phyloP scores from a whole-genome alignment of 2,329 filamentous ascomycete species.

The Thielaviopsis punctulata region DNA sequence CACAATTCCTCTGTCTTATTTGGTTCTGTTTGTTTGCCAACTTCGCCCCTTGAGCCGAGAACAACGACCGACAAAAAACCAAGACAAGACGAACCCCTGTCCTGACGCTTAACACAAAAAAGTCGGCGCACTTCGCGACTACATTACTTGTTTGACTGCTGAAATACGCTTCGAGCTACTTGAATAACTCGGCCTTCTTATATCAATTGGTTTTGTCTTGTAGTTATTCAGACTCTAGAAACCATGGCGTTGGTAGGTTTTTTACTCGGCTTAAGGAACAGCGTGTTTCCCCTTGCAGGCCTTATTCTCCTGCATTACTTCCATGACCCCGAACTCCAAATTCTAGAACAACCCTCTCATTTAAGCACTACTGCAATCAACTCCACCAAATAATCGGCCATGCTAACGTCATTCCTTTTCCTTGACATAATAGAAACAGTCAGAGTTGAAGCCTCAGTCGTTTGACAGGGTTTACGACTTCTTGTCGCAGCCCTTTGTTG shows the following conservation, averaged over 20 bases:
- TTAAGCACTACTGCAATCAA: neutral
- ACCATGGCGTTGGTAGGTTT: conserved; percentile 8
- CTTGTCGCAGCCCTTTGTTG: conserved; percentile 67
- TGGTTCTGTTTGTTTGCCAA: no score
- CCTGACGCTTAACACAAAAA: neutral
- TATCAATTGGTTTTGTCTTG: neutral
- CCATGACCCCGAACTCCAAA: neutral
- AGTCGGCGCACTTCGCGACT: neutral
- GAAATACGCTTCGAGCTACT: neutral
- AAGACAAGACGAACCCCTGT: no score
- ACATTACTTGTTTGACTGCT: neutral
- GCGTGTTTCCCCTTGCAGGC: neutral
- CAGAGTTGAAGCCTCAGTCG: neutral
- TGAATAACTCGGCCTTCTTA: neutral
- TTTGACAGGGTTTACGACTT: conserved; percentile 17
- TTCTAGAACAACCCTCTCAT: neutral
- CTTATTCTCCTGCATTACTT: neutral
- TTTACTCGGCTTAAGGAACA: neutral
- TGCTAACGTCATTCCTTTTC: neutral
- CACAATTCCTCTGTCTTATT: no score
- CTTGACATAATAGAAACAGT: conserved; percentile 2
- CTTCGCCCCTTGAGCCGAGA: no score
- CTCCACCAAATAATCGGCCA: no score
- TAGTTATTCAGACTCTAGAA: neutral
- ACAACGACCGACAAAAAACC: neutral